A percentile compares a stretch with the other conserved stretches of the same genome.
Conservation (phyloP, 2,329 filamentous ascomycete species). For the Diatrype stigma region DNA sequence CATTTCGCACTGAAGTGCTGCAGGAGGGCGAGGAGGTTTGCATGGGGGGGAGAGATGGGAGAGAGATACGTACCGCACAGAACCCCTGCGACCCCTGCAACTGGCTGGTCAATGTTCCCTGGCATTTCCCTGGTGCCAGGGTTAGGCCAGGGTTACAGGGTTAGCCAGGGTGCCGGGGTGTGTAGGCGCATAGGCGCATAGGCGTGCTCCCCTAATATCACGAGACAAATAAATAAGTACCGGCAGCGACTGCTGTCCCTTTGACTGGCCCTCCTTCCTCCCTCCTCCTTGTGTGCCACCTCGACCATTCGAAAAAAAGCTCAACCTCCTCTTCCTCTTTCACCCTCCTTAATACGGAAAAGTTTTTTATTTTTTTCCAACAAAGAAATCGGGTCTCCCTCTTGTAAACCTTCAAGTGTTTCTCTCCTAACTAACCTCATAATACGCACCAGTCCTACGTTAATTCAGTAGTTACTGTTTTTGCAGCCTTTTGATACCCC, state of each 20-base stretch:
- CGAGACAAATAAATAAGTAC: conserved; percentile 32
- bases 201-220: conserved; percentile 16
- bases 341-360: conserved; percentile 11
- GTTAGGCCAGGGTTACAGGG: too few species aligned
- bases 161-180: too few species aligned
- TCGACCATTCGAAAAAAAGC: conserved; percentile 12
- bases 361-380: not conserved
- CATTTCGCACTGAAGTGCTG: not conserved
- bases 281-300: conserved; percentile 24
- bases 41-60: too few species aligned
- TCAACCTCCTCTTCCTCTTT: conserved; percentile 21
- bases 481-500: conserved; percentile 50
- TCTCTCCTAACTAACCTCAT: conserved; percentile 1
- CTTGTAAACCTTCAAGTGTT: not conserved
- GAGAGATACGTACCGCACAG: not conserved
- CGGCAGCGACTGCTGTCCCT: conserved; percentile 23
- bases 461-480: conserved; percentile 27
- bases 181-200: not conserved
- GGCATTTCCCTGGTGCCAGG: conserved; percentile 14
- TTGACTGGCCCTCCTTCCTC: conserved; percentile 13
- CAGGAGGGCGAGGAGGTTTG: not conserved
- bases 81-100: not conserved
- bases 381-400: not conserved
- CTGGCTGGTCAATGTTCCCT: not conserved
- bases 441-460: conserved; percentile 9